A percentile compares a stretch with the other conserved stretches of the same genome.
These are phyloP conservation scores for Naganishia albida DNA, from an alignment of 1,284 basidiomycete genomes.

Conservation along the genomic window DNA sequence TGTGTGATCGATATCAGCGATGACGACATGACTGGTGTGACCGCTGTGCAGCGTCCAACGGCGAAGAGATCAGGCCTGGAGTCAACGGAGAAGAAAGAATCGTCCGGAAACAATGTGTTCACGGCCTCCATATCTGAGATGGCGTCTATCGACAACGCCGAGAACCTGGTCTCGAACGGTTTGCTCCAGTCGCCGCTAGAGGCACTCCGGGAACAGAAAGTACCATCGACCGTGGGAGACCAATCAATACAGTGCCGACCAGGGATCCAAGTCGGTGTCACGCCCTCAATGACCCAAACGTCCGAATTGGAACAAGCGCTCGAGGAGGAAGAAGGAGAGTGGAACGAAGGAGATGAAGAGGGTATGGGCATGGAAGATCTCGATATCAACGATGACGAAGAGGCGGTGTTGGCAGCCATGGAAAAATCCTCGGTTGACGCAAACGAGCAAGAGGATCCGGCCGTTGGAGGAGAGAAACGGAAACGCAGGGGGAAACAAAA, in stretches of 20 bases:
- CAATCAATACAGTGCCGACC: background rate
- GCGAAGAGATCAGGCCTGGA: background rate
- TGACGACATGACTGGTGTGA: background rate
- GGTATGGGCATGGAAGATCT: conserved; percentile 53
- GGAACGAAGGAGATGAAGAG: conserved; percentile 50
- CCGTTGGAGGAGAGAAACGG: conserved; percentile 20
- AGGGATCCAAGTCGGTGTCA: background rate
- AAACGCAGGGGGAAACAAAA: conserved; percentile 19
- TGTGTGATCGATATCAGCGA: conserved; percentile 3
- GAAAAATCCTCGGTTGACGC: background rate
- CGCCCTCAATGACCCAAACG: background rate
- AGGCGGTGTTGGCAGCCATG: conserved; percentile 27
- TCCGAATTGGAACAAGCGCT: conserved; percentile 22
- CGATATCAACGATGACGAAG: conserved; percentile 40
- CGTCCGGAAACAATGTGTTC: background rate
- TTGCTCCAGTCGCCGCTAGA: background rate
- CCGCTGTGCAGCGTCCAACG: background rate
- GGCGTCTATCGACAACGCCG: background rate
- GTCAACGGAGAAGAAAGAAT: background rate
- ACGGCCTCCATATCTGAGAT: no score
- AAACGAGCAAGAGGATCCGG: background rate
- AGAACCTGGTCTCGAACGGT: background rate
- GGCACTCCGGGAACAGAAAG: background rate
- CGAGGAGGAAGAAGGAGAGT: conserved; percentile 38
- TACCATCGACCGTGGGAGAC: no score